Evolutionary conservation across 1,139 yeast genomes (phyloP), one percentile per base, ranked within the genome.

Genomic region (Candida labiduridarum): DNA sequence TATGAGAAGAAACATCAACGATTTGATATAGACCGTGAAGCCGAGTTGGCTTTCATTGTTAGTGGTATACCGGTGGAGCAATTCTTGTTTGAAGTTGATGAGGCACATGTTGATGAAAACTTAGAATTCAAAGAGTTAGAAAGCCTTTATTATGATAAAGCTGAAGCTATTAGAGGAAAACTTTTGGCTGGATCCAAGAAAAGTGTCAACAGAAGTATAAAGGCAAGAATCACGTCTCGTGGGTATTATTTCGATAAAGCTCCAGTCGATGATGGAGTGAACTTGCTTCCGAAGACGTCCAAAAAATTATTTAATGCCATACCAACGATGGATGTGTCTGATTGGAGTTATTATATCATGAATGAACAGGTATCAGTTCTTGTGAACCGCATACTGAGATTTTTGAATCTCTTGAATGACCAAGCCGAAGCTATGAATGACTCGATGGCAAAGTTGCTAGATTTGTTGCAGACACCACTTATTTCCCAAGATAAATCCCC

Each of bases 91-190:
- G 43, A 49, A 34, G 49, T 54, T 4, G 33, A n/a, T 5, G 46
- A 51, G 27, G 48, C 43, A 15, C 49, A 47, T 25, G 45, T 48
- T 22, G 41, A 46, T 12, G 53, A 55, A 52, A 59, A 44, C 46
- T 56, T 63, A 44, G 45, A 41, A 9, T 38, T 45, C 2, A 33
- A 52, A 34, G 41, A 31, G 10, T 31, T 29, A 14, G 81, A 67
- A 61, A 64, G 56, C 59, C 59, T 66, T 33, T 84, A 71, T 59
- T 90, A 89, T 62, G 76, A 70, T 0, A 66, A 72, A 41, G 96
- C 97, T 0, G 96, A 89, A 59, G 58, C 62, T 1, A 61, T 85
- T 12, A 77, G 96, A 55, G 71, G 76, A 25, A 76, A 74, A 12
- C 67, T 86, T 8, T 66, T 87, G 31, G 66, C 68, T 41, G 79